Evolutionary conservation across 257 asterid species (phyloP), one percentile per base, ranked within the genome.

Genomic region (Buddleja alternifolia): DNA sequence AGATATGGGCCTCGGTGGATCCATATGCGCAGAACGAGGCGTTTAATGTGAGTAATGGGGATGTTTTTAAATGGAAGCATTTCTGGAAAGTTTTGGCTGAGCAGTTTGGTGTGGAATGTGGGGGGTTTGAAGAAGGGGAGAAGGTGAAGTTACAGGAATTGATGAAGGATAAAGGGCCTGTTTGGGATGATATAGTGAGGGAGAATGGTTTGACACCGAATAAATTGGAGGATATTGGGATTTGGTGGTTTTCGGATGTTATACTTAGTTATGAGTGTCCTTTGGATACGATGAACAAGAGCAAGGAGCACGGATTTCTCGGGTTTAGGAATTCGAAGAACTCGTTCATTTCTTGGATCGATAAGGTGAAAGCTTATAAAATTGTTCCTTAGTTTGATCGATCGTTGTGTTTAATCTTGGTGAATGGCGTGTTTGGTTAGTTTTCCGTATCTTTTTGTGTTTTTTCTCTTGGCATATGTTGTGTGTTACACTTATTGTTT

Each of bases 1-100:
- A 90, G 59, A 93, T 93, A 44, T 93, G 99, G 99, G 87, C 97
- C 1, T 84, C 99, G 0, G 97, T 93, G 61, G 96, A 93, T 80
- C 96, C 95, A 3, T 85, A 87, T 7, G 99, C 96, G 0, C 85
- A 87, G 91, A 93, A 90, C 4, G 99, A 90, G 76, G 95, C 90
- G 0, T 93, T 93, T 53, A 88, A 90, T 41, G 95, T 93, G 74
- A 90, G 86, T 82, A 93, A 90, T 60, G 97, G 99, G 7, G 96
- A 90, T 66, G 97, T 88, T 55, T 90, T 85, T 58, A 90, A 79
- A 42, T 90, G 99, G 99, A 90, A 93, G 86, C 97, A 91, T 44
- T 85, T 93, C 29, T 93, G 97, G 96, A 88, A 73, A 65, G 88
- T 88, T 67, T 70, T 93, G 88, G 96, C 96, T 0, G 95, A 88